These are phyloP conservation scores for Hirschfeldia incana DNA, from an alignment of 345 rosid genomes.

Conservation along the genomic window DNA sequence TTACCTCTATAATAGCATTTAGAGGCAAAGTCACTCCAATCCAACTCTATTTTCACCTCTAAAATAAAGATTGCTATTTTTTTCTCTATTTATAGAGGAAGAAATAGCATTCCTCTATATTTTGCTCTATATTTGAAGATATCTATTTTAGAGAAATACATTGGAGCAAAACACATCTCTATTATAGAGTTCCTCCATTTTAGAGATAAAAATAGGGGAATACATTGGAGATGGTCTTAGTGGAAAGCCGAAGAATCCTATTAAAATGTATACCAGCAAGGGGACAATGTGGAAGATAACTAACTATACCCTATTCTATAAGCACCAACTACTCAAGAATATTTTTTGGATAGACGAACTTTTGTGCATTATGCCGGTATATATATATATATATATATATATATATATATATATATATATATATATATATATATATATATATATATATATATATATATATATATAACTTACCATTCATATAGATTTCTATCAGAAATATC, in stretches of 20 bases:
- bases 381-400: not conserved
- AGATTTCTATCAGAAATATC: not conserved
- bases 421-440: not conserved
- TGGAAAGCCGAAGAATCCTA: constrained; percentile 32
- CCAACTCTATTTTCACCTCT: too few species aligned
- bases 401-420: not conserved
- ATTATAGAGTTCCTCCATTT: too few species aligned
- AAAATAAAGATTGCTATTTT: too few species aligned
- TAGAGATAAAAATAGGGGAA: too few species aligned
- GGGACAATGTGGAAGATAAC: constrained; percentile 18
- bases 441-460: not conserved
- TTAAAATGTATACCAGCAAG: constrained; percentile 17
- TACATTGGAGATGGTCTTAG: not conserved
- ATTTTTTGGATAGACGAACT: not conserved
- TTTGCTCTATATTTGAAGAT: too few species aligned
- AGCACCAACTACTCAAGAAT: not conserved
- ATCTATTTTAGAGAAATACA: too few species aligned
- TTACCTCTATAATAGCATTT: too few species aligned
- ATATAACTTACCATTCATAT: not conserved
- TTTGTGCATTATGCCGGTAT: not conserved
- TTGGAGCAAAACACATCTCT: too few species aligned
- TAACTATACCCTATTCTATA: constrained; percentile 10
- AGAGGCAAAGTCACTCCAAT: too few species aligned
- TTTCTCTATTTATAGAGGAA: too few species aligned
- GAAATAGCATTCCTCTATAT: too few species aligned